Evolutionary conservation across 2,329 filamentous ascomycete genomes (phyloP), one percentile per base, ranked within the genome.

Genomic region (Fusarium sp.): DNA sequence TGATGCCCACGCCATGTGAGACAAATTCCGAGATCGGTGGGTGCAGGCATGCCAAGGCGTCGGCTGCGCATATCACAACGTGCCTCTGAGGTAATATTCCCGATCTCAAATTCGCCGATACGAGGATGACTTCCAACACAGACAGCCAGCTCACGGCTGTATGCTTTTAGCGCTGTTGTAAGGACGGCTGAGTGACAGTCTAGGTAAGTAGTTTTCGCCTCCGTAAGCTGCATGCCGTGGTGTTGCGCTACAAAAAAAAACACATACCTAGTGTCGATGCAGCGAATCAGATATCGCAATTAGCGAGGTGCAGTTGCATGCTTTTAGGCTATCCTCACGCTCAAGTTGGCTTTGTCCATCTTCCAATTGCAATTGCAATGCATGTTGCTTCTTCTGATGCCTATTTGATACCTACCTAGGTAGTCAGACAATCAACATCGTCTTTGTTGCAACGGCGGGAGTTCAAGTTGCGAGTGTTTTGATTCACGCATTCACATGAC

Each of bases 271-370:
- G 60, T 54, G 57, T 51, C 33, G 20, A 38, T n/a, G 26, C 41
- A 60, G 38, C 70, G 57, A 73, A 73, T 73, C 61, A 71, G 48
- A 51, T n/a, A 54, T 39, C 54, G 41, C 30, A 44, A 13, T 66
- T 67, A 63, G 60, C 65, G 66, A 70, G 44, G 36, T 51, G 48
- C 30, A 51, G 31, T 20, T 51, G 48, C 31, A n/a, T 41, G 42
- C 33, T 39, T 41, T 60, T 28, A 16, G 42, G 31, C 20, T 48
- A 38, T 41, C 57, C 36, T 60, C 45, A 39, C 64, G 31, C 54
- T 28, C n/a, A 22, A 57, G 28, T 24, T 28, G 39, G 31, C 15
- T 50, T 50, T 50, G 20, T 26, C 15, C 28, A 9, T 50, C 41
- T 30, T 47, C 15, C 24, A 18, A n/a, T 28, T 20, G 31, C 24